A percentile compares a stretch with the other conserved stretches of the same genome.
These are phyloP conservation scores for Vaccinium vitisidaea DNA, from an alignment of 148 eudicot species.

Conservation along the genomic window DNA sequence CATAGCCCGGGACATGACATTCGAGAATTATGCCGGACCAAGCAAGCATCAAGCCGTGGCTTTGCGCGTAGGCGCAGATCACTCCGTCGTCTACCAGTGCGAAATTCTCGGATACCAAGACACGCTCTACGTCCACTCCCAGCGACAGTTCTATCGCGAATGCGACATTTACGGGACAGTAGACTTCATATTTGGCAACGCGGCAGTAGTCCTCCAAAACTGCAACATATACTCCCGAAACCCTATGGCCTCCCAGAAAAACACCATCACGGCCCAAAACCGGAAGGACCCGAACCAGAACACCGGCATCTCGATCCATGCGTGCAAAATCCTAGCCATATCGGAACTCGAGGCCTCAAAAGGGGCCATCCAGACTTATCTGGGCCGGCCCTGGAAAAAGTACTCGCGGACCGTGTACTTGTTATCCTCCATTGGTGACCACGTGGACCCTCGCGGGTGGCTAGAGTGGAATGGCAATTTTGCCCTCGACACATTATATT, in stretches of 20 bases:
- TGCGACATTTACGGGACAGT: constrained; percentile 86
- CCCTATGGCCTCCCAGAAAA: constrained; percentile 59
- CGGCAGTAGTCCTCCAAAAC: constrained; percentile 84
- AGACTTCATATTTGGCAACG: constrained; percentile 92
- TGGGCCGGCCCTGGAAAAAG: constrained; percentile 89
- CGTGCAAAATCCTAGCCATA: constrained; percentile 44
- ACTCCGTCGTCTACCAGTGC: constrained; percentile 74
- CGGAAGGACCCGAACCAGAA: constrained; percentile 87
- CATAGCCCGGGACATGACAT: constrained; percentile 77
- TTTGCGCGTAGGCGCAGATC: constrained; percentile 80
- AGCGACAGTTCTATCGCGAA: constrained; percentile 85
- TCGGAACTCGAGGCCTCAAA: constrained; percentile 53
- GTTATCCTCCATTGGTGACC: constrained; percentile 66
- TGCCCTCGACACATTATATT: constrained; percentile 61
- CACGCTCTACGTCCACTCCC: constrained; percentile 87
- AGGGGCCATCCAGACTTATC: constrained; percentile 40
- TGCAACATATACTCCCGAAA: constrained; percentile 71
- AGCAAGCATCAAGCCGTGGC: constrained; percentile 88
- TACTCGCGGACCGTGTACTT: constrained; percentile 79
- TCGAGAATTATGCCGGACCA: constrained; percentile 84
- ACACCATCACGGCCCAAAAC: constrained; percentile 91
- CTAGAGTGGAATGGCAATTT: constrained; percentile 74
- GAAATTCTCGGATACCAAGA: constrained; percentile 83
- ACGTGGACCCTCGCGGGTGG: constrained; percentile 78
- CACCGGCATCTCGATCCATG: constrained; percentile 90